Evolutionary conservation across 75 land plant species (phyloP).

Genomic region (Azolla pinnata): DNA sequence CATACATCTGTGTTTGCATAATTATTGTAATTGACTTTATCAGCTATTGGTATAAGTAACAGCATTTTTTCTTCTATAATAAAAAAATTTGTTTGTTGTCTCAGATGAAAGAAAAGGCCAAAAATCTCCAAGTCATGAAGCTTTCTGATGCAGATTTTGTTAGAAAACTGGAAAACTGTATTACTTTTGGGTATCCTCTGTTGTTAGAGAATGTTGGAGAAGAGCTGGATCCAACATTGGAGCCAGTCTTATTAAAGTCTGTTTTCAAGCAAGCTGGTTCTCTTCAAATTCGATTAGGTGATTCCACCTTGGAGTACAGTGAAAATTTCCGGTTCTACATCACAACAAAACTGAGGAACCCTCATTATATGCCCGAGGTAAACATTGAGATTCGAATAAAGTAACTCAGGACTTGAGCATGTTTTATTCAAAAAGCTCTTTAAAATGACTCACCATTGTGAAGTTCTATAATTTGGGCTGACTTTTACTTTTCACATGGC

Average conservation of each 20-base stretch:
- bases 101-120: slow-evolving; percentile 26
- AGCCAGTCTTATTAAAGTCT: slow-evolving; percentile 25
- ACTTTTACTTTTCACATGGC: too few relatives aligned
- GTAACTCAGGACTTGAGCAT: too few relatives aligned
- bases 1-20: background rate
- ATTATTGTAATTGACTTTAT: too few relatives aligned
- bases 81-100: background rate
- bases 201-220: slow-evolving; percentile 29
- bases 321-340: slow-evolving; percentile 30
- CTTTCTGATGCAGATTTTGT: slow-evolving; percentile 30
- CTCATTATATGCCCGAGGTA: slow-evolving; percentile 40
- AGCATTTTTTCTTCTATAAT: too few relatives aligned
- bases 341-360: slow-evolving; percentile 33
- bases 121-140: slow-evolving; percentile 27
- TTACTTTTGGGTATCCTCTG: slow-evolving; percentile 33
- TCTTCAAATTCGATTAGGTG: slow-evolving; percentile 30
- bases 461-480: too few relatives aligned
- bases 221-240: slow-evolving; percentile 34
- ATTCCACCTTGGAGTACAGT: slow-evolving; percentile 28
- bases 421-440: too few relatives aligned
- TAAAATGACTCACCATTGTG: too few relatives aligned
- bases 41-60: too few relatives aligned
- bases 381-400: too few relatives aligned
- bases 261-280: slow-evolving; percentile 27
- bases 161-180: slow-evolving; percentile 30